These are phyloP conservation scores for Tuber aestivum DNA, from an alignment of 495 filamentous ascomycete genomes.

Conservation along the genomic window DNA sequence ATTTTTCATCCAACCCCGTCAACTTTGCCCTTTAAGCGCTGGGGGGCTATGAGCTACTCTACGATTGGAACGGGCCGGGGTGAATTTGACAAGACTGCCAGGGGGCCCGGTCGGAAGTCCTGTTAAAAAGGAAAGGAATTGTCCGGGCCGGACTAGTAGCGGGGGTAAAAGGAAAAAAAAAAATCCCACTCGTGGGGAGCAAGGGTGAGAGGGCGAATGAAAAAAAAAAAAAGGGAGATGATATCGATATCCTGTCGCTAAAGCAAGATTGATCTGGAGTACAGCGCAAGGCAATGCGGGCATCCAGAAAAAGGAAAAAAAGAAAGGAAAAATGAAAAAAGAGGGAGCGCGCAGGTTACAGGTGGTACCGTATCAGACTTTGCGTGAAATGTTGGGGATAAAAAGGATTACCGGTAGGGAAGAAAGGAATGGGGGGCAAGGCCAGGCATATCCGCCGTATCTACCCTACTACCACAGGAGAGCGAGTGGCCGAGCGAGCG, in stretches of 20 bases:
- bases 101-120: constrained; percentile 26
- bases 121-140: constrained; percentile 30
- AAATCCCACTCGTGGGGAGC: neutral
- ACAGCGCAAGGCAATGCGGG: constrained; percentile 20
- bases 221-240: constrained; percentile 5
- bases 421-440: neutral
- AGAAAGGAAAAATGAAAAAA: neutral
- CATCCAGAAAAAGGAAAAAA: neutral
- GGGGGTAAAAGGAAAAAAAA: neutral
- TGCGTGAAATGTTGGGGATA: neutral
- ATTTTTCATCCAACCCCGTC: neutral
- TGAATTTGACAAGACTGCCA: constrained; percentile 31
- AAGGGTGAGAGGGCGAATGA: too few relatives aligned
- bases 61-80: constrained; percentile 30
- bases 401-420: neutral
- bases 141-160: neutral
- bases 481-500: neutral
- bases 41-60: constrained; percentile 14
- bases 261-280: constrained; percentile 32
- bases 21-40: constrained; percentile 22
- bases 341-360: neutral
- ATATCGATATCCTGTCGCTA: constrained; percentile 35
- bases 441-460: neutral
- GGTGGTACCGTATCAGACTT: neutral
- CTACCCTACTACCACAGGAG: neutral